Evolutionary conservation across 305 asterid genomes (phyloP), one percentile per base, ranked within the genome.

Genomic region (Caryopteris hybrid): DNA sequence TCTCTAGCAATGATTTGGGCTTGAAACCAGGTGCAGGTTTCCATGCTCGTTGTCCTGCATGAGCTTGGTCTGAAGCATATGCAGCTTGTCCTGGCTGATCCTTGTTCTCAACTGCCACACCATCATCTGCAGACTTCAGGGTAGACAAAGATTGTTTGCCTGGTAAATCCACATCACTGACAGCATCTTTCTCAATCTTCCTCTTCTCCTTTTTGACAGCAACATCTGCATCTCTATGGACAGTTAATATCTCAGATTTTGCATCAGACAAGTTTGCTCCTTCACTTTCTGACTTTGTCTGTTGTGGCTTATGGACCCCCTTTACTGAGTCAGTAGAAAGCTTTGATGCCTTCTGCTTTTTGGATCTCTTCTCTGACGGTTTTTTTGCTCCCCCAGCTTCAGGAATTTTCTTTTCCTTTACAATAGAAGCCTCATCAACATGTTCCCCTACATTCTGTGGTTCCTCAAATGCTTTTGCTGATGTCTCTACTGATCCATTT

Each of bases 11-110:
- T 25, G 96, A 88, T 76, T 83, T 90, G 16, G 95, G 94, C 79
- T 85, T 90, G 79, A 90, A 86, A 64, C 96, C 94, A 64, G 96
- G 90, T 69, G 97, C 93, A 73, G 91, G 90, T 81, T 90, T 90
- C 97, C 97, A 90, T 63, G 89, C 92, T 47, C 92, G 87, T 46
- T 76, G 85, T 59, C 76, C 85, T 48, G 80, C 50, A 41, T 54
- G 76, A 45, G 71, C 64, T 70, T 78, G 89, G 31, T 69, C 63
- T 61, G 83, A 56, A 61, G 51, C 68, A 31, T 69, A 64, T n/a
- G 46, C 73, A 61, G 41, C 76, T 68, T 74, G 81, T 53, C 71
- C 87, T 4, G 76, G 69, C 66, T 77, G 83, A 54, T 18, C 64
- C 45, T 71, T 78, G 33, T 66, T 58, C 67, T 76, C 82, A 64